A percentile compares a stretch with the other conserved stretches of the same genome.
These are phyloP conservation scores for Brassica carinata DNA, from an alignment of 345 rosid genomes.

Conservation along the genomic window DNA sequence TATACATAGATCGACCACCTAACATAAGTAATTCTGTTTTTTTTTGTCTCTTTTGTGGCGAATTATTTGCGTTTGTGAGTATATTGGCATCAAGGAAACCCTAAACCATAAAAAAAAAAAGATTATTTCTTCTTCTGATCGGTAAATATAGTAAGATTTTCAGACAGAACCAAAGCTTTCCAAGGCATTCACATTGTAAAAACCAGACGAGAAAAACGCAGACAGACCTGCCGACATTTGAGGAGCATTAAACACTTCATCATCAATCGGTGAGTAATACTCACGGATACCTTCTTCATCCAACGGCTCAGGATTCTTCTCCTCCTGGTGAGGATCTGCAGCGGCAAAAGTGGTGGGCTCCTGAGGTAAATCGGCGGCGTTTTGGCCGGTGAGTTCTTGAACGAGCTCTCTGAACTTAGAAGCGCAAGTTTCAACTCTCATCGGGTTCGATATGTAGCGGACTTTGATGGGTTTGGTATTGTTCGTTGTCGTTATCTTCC, in stretches of 20 bases:
- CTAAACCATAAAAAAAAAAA: constrained; percentile 12
- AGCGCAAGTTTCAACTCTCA: constrained; percentile 73
- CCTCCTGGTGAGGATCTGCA: constrained; percentile 21
- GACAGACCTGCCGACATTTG: constrained; percentile 37
- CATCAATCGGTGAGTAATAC: constrained; percentile 39
- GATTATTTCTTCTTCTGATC: constrained; percentile 11
- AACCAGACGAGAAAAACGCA: constrained; percentile 36
- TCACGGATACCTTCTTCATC: constrained; percentile 19
- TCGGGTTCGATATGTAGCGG: constrained; percentile 78
- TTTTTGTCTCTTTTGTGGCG: too few species aligned
- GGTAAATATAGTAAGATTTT: not conserved
- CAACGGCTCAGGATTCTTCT: constrained; percentile 26
- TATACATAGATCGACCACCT: not conserved
- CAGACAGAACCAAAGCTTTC: constrained; percentile 41
- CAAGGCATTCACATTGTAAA: constrained; percentile 36
- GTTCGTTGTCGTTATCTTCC: constrained; percentile 15
- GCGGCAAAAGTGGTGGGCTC: constrained; percentile 19
- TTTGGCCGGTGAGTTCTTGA: constrained; percentile 83
- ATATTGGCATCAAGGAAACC: constrained; percentile 24
- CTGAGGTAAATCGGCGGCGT: constrained; percentile 52
- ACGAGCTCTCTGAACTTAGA: constrained; percentile 76
- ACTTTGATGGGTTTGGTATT: constrained; percentile 52
- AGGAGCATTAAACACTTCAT: constrained; percentile 21
- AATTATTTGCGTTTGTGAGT: not conserved
- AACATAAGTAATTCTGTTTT: too few species aligned